Conservation (phyloP, 208 protist species). For the Leishmania gerbilli region DNA sequence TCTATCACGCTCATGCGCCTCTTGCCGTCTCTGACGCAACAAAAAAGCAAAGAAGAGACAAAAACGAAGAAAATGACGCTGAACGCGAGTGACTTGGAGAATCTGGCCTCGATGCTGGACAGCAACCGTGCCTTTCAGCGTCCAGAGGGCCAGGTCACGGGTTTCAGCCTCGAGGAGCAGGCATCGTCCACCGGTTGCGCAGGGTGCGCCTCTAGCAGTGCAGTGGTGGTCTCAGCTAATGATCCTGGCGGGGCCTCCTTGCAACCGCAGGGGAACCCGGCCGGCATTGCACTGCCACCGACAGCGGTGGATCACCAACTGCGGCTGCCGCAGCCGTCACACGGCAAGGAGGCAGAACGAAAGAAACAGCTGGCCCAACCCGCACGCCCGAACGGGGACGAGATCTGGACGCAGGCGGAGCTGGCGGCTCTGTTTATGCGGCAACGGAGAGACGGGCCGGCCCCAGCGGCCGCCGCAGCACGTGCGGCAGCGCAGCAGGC, state of each 20-base stretch:
- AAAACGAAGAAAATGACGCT: conserved; percentile 22
- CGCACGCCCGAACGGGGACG: conserved; percentile 53
- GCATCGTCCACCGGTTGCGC: neutral
- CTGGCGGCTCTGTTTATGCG: conserved; percentile 33
- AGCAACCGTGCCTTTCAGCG: conserved; percentile 68
- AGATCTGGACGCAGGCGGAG: conserved; percentile 86
- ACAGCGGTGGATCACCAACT: conserved; percentile 81
- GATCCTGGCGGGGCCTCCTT: neutral
- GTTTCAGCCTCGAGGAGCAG: conserved; percentile 65
- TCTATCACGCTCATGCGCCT: neutral
- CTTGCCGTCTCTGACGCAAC: too few species aligned
- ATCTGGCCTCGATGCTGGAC: conserved; percentile 72
- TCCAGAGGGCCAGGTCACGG: conserved; percentile 63
- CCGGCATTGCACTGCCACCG: conserved; percentile 63
- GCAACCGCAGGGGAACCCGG: conserved; percentile 25
- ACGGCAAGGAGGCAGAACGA: conserved; percentile 47
- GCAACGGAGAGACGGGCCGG: conserved; percentile 22
- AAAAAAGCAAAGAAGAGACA: too few species aligned
- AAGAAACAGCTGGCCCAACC: conserved; percentile 24
- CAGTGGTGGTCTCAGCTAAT: neutral
- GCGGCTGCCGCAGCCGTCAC: conserved; percentile 67
- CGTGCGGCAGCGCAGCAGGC: conserved; percentile 11
- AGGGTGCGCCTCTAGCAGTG: neutral
- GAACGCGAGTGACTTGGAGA: conserved; percentile 52
- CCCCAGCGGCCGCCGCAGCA: conserved; percentile 15